These are phyloP conservation scores for Saccharomycopsis sp. DNA, from an alignment of 805 yeast species.

Conservation along the genomic window DNA sequence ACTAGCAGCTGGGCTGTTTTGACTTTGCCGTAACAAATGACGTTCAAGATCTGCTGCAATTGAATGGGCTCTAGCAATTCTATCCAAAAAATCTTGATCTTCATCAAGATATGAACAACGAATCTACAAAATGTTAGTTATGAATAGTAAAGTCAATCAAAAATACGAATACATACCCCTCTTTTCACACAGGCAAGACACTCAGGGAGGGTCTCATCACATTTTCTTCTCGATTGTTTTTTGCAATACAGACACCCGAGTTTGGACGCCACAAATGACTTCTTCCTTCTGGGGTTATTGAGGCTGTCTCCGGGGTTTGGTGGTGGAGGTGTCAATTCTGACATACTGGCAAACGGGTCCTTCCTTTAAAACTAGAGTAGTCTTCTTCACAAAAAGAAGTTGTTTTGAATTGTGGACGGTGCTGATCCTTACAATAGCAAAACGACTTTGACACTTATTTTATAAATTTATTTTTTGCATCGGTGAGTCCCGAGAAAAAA, in stretches of 20 bases:
- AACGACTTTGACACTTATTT: no score
- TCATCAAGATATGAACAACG: conserved; percentile 16
- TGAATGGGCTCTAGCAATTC: conserved; percentile 12
- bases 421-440: no score
- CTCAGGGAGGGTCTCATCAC: conserved; percentile 13
- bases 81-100: conserved; percentile 13
- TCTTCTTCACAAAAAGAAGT: no score
- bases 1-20: conserved; percentile 5
- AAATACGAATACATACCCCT: conserved; percentile 2
- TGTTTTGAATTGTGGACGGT: no score
- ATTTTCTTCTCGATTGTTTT: conserved; percentile 11
- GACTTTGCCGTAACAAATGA: neutral
- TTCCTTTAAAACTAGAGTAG: no score
- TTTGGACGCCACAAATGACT: conserved; percentile 12
- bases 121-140: neutral
- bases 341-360: no score
- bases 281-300: no score
- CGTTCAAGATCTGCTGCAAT: conserved; percentile 11
- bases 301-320: no score
- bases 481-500: no score
- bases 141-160: neutral
- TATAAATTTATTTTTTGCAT: neutral
- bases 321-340: no score
- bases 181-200: conserved; percentile 11
- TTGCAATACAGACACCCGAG: conserved; percentile 16